Evolutionary conservation across 805 yeast species (phyloP).

Genomic region (Yarrowia porcina): DNA sequence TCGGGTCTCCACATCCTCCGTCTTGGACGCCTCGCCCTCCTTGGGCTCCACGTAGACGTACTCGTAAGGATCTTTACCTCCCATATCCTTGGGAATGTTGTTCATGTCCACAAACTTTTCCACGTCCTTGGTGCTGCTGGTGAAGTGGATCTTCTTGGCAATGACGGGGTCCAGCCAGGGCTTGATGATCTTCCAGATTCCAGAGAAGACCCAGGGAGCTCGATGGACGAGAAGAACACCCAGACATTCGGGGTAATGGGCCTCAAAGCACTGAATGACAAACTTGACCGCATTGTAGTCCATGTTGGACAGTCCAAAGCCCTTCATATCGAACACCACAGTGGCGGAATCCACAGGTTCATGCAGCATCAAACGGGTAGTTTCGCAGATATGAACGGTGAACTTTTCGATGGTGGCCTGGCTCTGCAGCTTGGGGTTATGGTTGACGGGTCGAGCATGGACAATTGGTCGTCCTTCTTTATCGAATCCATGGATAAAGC

Average conservation of each 20-base stretch:
- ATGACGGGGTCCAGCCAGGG: slow-evolving; percentile 85
- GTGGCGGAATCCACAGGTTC: slow-evolving; percentile 80
- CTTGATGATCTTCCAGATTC: slow-evolving; percentile 81
- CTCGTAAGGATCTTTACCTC: slow-evolving; percentile 56
- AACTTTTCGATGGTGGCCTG: slow-evolving; percentile 70
- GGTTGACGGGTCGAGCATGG: slow-evolving; percentile 73
- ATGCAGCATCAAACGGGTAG: slow-evolving; percentile 67
- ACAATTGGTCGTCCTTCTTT: slow-evolving; percentile 73
- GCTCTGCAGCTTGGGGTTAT: slow-evolving; percentile 63
- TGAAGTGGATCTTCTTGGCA: slow-evolving; percentile 74
- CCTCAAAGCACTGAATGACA: slow-evolving; percentile 78
- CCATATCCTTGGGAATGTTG: slow-evolving; percentile 57
- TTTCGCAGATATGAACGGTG: slow-evolving; percentile 74
- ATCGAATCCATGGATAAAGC: slow-evolving; percentile 75
- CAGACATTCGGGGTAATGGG: slow-evolving; percentile 79
- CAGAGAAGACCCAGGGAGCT: slow-evolving; percentile 84
- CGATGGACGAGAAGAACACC: slow-evolving; percentile 70
- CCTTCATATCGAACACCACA: slow-evolving; percentile 83
- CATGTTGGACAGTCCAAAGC: slow-evolving; percentile 86
- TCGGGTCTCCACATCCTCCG: slow-evolving; percentile 33
- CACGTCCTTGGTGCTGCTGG: slow-evolving; percentile 59
- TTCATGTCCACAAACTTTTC: slow-evolving; percentile 49
- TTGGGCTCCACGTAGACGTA: slow-evolving; percentile 53
- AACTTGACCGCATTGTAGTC: slow-evolving; percentile 91
- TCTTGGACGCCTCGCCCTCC: slow-evolving; percentile 45